These are phyloP conservation scores for Rhododendron simsii DNA, from an alignment of 148 eudicot species.

Conservation along the genomic window DNA sequence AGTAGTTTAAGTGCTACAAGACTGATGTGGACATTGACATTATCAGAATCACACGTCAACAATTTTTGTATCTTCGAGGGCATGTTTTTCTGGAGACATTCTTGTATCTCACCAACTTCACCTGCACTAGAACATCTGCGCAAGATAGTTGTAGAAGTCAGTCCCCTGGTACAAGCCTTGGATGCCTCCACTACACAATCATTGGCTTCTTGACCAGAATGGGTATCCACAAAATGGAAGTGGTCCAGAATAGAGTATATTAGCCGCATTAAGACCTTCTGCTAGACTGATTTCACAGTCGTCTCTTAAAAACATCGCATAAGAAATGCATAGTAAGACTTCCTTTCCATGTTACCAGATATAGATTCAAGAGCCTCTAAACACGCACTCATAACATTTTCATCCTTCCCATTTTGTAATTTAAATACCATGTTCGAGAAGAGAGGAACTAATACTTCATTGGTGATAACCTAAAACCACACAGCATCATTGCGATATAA, in stretches of 20 bases:
- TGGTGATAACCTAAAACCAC: too few species aligned
- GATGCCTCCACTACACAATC: slow-evolving; percentile 11
- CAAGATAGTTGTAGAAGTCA: neutral
- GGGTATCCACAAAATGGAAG: slow-evolving; percentile 53
- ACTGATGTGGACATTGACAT: slow-evolving; percentile 63
- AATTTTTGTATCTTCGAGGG: slow-evolving; percentile 74
- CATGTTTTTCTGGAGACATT: slow-evolving; percentile 40
- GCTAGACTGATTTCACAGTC: slow-evolving; percentile 50
- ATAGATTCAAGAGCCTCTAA: slow-evolving; percentile 68
- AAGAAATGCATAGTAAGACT: slow-evolving; percentile 54
- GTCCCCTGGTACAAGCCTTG: neutral
- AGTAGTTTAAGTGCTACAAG: slow-evolving; percentile 74
- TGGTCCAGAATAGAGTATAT: slow-evolving; percentile 63
- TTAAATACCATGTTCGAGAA: slow-evolving; percentile 67
- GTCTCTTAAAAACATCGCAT: slow-evolving; percentile 68
- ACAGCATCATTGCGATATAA: too few species aligned
- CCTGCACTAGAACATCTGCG: slow-evolving; percentile 16
- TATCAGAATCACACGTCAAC: slow-evolving; percentile 63
- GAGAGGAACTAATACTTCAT: slow-evolving; percentile 66
- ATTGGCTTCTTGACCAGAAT: slow-evolving; percentile 20
- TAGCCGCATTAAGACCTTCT: slow-evolving; percentile 66
- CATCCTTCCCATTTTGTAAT: slow-evolving; percentile 58
- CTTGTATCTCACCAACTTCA: slow-evolving; percentile 41
- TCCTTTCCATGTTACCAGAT: slow-evolving; percentile 74
- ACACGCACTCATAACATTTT: slow-evolving; percentile 66